A percentile compares a stretch with the other conserved stretches of the same genome.
Conservation (phyloP, 208 protist genomes). For the Trypanosoma melophagium region DNA sequence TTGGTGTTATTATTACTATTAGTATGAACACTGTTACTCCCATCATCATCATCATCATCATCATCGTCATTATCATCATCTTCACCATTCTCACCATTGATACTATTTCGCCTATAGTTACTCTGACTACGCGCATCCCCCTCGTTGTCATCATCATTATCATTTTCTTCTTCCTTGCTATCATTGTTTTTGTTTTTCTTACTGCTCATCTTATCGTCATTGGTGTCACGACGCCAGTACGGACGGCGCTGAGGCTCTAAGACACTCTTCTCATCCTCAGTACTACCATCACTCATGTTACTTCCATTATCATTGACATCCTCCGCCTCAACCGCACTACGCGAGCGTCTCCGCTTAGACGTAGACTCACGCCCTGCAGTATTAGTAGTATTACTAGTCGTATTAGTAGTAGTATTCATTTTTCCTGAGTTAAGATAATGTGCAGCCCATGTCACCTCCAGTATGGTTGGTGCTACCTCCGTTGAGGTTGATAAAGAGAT, state of each 20-base stretch:
- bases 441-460: constrained; percentile 15
- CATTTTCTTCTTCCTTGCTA: constrained; percentile 2
- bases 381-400: neutral
- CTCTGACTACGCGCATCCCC: no score
- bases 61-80: constrained; percentile 19
- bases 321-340: no score
- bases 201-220: neutral
- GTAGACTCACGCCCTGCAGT: no score
- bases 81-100: neutral
- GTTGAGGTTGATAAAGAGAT: constrained; percentile 22
- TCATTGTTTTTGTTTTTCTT: neutral
- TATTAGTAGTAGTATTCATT: neutral
- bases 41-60: neutral
- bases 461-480: constrained; percentile 15
- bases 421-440: no score
- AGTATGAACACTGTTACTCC: neutral
- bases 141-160: no score
- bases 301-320: constrained; percentile 2
- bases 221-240: neutral
- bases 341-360: no score
- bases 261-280: neutral
- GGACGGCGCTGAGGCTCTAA: neutral
- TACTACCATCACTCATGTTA: neutral
- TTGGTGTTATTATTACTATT: no score
- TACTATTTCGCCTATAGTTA: no score